Evolutionary conservation across 768 basidiomycete genomes (phyloP), one percentile per base, ranked within the genome.

Genomic region (Pholiota molesta): DNA sequence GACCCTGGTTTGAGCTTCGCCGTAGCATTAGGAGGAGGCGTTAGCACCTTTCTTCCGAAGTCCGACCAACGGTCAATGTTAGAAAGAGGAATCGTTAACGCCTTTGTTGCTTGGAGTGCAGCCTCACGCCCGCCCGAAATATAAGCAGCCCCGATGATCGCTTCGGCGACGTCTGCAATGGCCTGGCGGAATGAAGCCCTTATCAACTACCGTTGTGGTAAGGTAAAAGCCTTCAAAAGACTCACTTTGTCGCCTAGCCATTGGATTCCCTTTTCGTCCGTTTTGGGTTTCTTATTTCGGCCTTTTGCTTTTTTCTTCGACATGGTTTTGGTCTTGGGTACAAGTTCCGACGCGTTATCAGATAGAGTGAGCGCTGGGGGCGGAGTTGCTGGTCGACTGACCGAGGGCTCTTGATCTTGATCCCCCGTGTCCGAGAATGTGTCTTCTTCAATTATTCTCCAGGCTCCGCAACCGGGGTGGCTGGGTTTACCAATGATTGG

Each of bases 141-240:
- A 70, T 88, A 94, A 5, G 90, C 91, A 17, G 92, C 93, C 35
- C 89, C 94, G 28, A 94, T 86, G 62, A 95, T 86, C 3, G 94
- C 91, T 74, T 95, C 94, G 9, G 86, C 84, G 45, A 94, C 90
- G 74, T 95, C 94, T 53, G 94, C 93, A 29, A 94, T 79, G 21
- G 87, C 85, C 93, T 94, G 57, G 37, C 49, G 29, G 44, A 37
- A 29, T 33, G 26, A 60, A 23, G 52, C 29, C 33, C 14, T 37
- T 26, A 61, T 63, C 35, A 57, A 10, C 28, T 29, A 31, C 35
- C 21, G 52, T 23, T 1, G 42, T 26, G n/a, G 60, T 9, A 45
- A 29, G n/a, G 16, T 21, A 33, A 29, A 26, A 29, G 19, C 31
- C 23, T 52, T 37, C 23, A 45, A 19, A 49, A 57, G 33, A 52